Conservation (phyloP, 805 yeast genomes). For the Metschnikowia continentalis region DNA sequence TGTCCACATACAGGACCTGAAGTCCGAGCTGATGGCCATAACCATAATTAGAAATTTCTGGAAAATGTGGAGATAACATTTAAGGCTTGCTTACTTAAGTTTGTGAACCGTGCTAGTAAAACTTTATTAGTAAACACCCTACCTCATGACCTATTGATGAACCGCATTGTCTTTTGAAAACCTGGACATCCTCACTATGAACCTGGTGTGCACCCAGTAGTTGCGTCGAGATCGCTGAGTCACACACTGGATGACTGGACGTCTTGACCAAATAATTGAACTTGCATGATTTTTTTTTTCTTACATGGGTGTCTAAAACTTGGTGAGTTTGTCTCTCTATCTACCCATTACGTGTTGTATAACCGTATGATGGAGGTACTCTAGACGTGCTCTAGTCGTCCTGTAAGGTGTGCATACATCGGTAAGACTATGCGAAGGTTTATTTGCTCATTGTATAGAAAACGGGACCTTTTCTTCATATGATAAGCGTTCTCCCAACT, state of each 20-base stretch:
- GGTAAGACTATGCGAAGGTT: neutral
- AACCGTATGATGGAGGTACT: neutral
- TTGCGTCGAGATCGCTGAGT: neutral
- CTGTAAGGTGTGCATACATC: neutral
- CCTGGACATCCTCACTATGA: neutral
- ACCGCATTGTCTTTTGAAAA: neutral
- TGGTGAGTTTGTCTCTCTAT: no score
- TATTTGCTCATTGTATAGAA: slow-evolving; percentile 3
- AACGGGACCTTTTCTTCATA: neutral
- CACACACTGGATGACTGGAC: neutral
- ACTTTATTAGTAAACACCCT: neutral
- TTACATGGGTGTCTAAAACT: no score
- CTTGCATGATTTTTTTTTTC: neutral
- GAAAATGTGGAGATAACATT: neutral
- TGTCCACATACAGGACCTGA: neutral
- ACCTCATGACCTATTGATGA: neutral
- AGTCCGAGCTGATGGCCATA: neutral
- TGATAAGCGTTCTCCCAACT: neutral
- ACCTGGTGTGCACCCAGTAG: neutral
- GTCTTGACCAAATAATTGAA: neutral
- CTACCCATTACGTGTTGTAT: no score
- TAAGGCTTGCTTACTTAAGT: neutral
- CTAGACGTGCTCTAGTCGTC: neutral
- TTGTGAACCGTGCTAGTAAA: neutral
- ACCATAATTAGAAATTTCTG: neutral